phyloP scores from a whole-genome alignment of 1,284 basidiomycete genomes.

The Malassezia slooffiae region DNA sequence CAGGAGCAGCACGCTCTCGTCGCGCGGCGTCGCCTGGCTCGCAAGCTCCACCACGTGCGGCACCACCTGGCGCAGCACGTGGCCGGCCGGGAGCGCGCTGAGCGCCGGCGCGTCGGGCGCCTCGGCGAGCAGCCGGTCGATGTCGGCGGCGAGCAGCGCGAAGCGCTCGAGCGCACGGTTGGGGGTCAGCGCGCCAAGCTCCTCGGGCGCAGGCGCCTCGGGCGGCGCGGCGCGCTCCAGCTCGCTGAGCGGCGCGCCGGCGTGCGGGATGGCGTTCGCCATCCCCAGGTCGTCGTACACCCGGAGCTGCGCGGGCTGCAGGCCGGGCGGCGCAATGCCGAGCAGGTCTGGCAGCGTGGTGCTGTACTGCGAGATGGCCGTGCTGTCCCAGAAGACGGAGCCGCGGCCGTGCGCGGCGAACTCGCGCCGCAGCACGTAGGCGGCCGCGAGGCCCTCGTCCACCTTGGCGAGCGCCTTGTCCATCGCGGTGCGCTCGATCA shows the following conservation, averaged over 20 bases:
- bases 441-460: slow-evolving; percentile 72
- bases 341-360: slow-evolving; percentile 76
- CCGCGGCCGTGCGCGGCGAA: slow-evolving; percentile 63
- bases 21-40: slow-evolving; percentile 63
- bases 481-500: slow-evolving; percentile 96
- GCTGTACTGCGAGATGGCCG: slow-evolving; percentile 58
- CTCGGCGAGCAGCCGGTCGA: slow-evolving; percentile 34
- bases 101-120: slow-evolving; percentile 23
- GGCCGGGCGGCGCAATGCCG: slow-evolving; percentile 69
- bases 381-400: slow-evolving; percentile 35
- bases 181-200: slow-evolving; percentile 16
- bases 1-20: slow-evolving; percentile 76
- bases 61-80: slow-evolving; percentile 73
- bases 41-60: slow-evolving; percentile 70
- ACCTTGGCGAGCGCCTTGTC: slow-evolving; percentile 90
- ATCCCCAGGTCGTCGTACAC: slow-evolving; percentile 84
- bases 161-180: slow-evolving; percentile 46
- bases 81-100: slow-evolving; percentile 55
- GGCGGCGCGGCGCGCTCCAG: slow-evolving; percentile 12
- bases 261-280: not conserved
- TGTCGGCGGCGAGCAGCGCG: slow-evolving; percentile 28
- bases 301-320: slow-evolving; percentile 68
- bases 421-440: slow-evolving; percentile 66
- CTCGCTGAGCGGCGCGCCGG: not conserved
- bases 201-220: slow-evolving; percentile 1